Evolutionary conservation across 192 early-diverging fungal genomes (phyloP), one percentile per base, ranked within the genome.

Genomic region (Pilaira anomala): DNA sequence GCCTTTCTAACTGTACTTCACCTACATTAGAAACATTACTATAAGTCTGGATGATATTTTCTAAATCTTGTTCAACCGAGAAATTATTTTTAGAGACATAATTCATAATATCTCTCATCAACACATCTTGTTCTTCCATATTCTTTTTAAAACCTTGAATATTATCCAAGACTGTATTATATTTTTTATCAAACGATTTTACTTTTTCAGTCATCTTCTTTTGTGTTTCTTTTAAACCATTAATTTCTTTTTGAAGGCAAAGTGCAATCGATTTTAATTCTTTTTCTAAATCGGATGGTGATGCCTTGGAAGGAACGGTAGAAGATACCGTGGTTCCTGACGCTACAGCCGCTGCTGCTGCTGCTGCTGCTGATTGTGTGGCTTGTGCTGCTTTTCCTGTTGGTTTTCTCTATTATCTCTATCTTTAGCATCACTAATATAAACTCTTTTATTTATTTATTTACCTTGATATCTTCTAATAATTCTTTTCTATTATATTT

Each of bases 401-500:
- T 11, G 61, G 30, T 40, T 62, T 62, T 50, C 61, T 51, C 61
- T 62, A 19, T 30, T 13, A 26, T 36, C n/a, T 16, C 14, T 29
- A 9, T 1, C 41, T 7, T 26, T 25, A 40, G 12, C n/a, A 40
- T 3, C 13, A 33, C 50, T 36, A 53, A 12, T 24, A 18, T 21
- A 46, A 46, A 30, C 8, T 22, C 3, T 19, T 24, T 40, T 19
- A 41, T 21, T 41, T 42, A 16, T 18, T 16, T 41, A 24, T 36
- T 11, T 54, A 68, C 66, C 68, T 81, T 83, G 50, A 85, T 83
- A 29, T 75, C 69, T 29, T 80, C 76, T 11, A 86, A 59, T 55
- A 80, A 62, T 60, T 84, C 80, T 56, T 69, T 68, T 64, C 79
- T 77, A 46, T 84, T 73, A 18, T 74, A 80, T 49, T 83, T 83